Evolutionary conservation across 768 basidiomycete species (phyloP), one percentile per base, ranked within the genome.

Genomic region (Mycena rebaudengoi): DNA sequence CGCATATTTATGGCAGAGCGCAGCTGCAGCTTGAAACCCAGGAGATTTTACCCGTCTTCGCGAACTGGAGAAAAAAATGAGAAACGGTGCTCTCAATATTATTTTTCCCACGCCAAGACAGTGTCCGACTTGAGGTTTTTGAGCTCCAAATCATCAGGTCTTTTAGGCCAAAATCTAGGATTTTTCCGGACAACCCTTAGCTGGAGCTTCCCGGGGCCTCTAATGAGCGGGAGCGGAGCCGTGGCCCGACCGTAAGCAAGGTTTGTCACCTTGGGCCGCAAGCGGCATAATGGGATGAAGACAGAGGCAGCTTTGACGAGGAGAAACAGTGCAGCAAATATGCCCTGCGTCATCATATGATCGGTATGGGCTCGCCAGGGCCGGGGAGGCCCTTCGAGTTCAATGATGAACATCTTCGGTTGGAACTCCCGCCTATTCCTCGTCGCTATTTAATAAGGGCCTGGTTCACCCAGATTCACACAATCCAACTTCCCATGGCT

Each of bases 241-340:
- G 35, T 37, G 35, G 35, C 35, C 35, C 35, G 35, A 37, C 35
- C 39, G 54, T 56, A 56, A 56, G 54, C 54, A 56, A 56, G 54
- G 54, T 30, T 44, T 56, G 54, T 56, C 54, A 56, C 54, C 54
- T 56, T 56, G 54, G 54, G 54, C 54, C 54, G 43, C 54, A 45
- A 56, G 43, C 43, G 53, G 53, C 53, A 54, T 54, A 43, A 54
- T 54, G 53, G 40, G 51, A n/a, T n/a, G n/a, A n/a, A n/a, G n/a
- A n/a, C n/a, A n/a, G n/a, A 53, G 51, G 51, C 51, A 53, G 51
- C 51, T 53, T 53, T 53, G 51, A 40, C 51, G 51, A 29, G 51
- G 51, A 44, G 41, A 55, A 55, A 55, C 53, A 43, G 53, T 30
- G 53, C 53, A 55, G 53, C 40, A 55, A 55, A 55, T 55, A 55